Conservation (phyloP, 148 eudicot species). For the Arbutus unedo region DNA sequence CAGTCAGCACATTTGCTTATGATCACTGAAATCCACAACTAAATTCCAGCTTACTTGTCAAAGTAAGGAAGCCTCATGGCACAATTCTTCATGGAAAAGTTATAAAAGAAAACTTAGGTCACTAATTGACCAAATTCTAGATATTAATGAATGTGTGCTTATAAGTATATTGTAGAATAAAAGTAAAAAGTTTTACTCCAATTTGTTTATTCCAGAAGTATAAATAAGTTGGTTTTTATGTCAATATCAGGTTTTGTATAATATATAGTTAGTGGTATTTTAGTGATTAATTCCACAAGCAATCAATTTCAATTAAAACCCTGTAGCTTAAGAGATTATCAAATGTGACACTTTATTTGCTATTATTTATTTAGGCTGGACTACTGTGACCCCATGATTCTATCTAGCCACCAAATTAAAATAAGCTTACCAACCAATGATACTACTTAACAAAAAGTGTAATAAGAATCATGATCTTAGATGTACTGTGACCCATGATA, state of each 20-base stretch:
- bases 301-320: background rate
- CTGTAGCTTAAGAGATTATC: too few relatives aligned
- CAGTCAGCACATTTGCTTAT: too few relatives aligned
- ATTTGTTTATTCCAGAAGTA: background rate
- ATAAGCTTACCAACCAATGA: background rate
- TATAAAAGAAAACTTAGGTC: background rate
- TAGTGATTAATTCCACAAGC: background rate
- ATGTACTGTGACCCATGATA: conserved; percentile 7
- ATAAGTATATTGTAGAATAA: background rate
- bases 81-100: background rate
- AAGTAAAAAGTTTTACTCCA: too few relatives aligned
- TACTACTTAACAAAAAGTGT: background rate
- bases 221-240: background rate
- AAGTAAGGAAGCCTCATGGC: background rate
- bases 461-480: background rate
- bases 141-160: background rate
- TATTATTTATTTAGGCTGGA: background rate
- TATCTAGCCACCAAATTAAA: background rate
- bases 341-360: background rate
- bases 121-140: background rate
- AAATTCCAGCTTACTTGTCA: too few relatives aligned
- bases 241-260: conserved; percentile 2
- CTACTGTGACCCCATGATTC: background rate
- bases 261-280: background rate
- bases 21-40: too few relatives aligned